Evolutionary conservation across 192 early-diverging fungal species (phyloP).

Genomic region (Backusella sp.): DNA sequence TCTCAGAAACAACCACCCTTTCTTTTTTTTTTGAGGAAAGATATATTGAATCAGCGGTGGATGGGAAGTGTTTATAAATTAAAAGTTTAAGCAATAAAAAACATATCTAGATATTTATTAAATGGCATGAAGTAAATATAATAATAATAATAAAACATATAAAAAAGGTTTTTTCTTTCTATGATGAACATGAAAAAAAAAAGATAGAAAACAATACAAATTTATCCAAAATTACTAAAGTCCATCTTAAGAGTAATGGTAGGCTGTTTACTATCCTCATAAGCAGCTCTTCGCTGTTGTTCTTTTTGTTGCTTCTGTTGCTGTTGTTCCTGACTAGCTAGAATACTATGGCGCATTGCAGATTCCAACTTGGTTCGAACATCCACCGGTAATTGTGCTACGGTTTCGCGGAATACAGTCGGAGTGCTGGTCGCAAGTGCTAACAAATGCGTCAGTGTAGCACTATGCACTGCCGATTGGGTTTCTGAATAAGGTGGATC

Average conservation of each 20-base stretch:
- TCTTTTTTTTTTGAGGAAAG: not conserved
- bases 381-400: constrained; percentile 33
- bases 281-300: constrained; percentile 22
- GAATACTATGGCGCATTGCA: constrained; percentile 45
- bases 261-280: constrained; percentile 34
- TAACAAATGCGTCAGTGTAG: constrained; percentile 43
- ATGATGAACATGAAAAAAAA: not conserved
- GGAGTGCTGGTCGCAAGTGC: constrained; percentile 41
- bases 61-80: not conserved
- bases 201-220: not conserved
- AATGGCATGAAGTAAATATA: not conserved
- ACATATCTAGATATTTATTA: constrained; percentile 6
- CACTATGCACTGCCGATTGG: constrained; percentile 31
- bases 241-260: constrained; percentile 45
- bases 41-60: not conserved
- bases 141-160: not conserved
- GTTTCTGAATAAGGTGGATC: constrained; percentile 5
- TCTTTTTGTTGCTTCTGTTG: constrained; percentile 35
- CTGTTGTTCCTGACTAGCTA: constrained; percentile 41
- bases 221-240: constrained; percentile 37
- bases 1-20: not conserved
- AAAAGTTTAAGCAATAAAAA: not conserved
- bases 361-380: constrained; percentile 49
- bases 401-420: constrained; percentile 40
- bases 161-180: not conserved